Evolutionary conservation across 1,284 basidiomycete species (phyloP).

Genomic region (Heterobasidion annosum): DNA sequence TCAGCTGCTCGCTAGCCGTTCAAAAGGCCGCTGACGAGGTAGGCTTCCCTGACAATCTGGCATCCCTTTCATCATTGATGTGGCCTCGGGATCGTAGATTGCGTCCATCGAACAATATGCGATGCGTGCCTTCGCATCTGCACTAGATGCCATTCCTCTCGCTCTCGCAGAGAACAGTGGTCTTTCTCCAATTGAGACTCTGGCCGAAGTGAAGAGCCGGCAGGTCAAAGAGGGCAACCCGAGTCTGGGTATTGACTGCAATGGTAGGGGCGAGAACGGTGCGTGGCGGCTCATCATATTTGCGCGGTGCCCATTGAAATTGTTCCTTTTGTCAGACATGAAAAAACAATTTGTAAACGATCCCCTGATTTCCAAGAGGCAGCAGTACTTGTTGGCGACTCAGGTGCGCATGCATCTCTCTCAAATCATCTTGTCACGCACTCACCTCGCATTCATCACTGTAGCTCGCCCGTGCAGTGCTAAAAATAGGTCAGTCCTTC

Average conservation of each 20-base stretch:
- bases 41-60: constrained; percentile 11
- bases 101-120: constrained; percentile 98
- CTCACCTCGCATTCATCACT: not conserved
- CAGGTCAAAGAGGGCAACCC: constrained; percentile 88
- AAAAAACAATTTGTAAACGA: constrained; percentile 96
- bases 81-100: constrained; percentile 41
- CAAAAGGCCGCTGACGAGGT: constrained; percentile 92
- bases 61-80: not conserved
- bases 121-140: constrained; percentile 95
- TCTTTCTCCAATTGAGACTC: constrained; percentile 91
- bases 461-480: constrained; percentile 60
- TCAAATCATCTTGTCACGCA: not conserved
- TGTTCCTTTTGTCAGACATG: constrained; percentile 64
- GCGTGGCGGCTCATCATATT: constrained; percentile 16
- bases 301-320: not conserved
- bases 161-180: constrained; percentile 98
- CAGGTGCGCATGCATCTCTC: constrained; percentile 49
- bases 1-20: constrained; percentile 91
- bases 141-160: constrained; percentile 88
- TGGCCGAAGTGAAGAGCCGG: constrained; percentile 89
- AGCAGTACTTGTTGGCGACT: constrained; percentile 95
- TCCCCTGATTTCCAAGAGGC: constrained; percentile 93
- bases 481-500: constrained; percentile 56
- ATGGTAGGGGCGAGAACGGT: constrained; percentile 82
- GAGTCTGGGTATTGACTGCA: constrained; percentile 89